A percentile compares a stretch with the other conserved stretches of the same genome.
Conservation (phyloP, 2,329 filamentous ascomycete genomes). For the Phialophora verrucosa region DNA sequence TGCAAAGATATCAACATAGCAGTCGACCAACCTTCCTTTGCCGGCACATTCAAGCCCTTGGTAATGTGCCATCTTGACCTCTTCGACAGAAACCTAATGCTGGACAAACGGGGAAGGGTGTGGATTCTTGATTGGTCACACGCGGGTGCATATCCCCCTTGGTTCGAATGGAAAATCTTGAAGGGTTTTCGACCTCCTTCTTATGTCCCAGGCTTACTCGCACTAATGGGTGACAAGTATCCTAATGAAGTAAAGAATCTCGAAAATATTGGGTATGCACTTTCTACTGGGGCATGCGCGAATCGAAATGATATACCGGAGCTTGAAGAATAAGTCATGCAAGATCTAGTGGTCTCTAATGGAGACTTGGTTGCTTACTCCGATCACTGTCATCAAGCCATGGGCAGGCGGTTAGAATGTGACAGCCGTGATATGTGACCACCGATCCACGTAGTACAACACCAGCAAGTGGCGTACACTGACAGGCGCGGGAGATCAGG, state of each 20-base stretch:
- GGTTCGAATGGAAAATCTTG: slow-evolving; percentile 6
- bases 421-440: too few species aligned
- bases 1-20: background rate
- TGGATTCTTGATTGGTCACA: slow-evolving; percentile 2
- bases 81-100: slow-evolving; percentile 8
- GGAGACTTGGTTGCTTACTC: too few species aligned
- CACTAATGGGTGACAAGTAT: background rate
- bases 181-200: background rate
- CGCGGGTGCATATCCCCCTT: slow-evolving; percentile 4
- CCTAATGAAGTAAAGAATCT: background rate
- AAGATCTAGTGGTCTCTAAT: too few species aligned
- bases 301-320: background rate
- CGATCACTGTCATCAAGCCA: too few species aligned
- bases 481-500: background rate
- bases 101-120: background rate
- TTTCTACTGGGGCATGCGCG: background rate
- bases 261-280: background rate
- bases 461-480: background rate
- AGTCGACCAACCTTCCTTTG: background rate
- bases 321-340: background rate
- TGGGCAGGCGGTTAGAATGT: too few species aligned
- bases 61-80: slow-evolving; percentile 6
- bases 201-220: background rate
- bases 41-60: slow-evolving; percentile 5
- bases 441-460: too few species aligned